Percentiles rank a stretch among this genome's conserved stretches.
phyloP scores from a whole-genome alignment of 2,329 filamentous ascomycete species.

The Clarireedia sp. region DNA sequence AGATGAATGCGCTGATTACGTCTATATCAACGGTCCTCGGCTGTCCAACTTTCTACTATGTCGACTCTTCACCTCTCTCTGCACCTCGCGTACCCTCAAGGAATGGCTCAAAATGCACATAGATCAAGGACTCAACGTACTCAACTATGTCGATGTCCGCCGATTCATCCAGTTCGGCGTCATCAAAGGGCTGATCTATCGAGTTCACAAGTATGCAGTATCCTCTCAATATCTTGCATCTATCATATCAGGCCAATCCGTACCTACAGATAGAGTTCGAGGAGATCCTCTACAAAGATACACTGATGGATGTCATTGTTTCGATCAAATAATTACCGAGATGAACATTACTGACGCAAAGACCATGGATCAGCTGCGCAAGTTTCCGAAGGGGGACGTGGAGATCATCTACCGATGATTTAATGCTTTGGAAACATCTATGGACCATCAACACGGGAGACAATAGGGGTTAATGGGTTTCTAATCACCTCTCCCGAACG shows the following conservation, averaged over 20 bases:
- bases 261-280: slow-evolving; percentile 30
- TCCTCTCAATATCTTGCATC: slow-evolving; percentile 53
- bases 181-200: slow-evolving; percentile 89
- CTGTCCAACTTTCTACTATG: slow-evolving; percentile 60
- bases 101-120: slow-evolving; percentile 78
- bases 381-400: slow-evolving; percentile 36
- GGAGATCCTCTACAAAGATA: slow-evolving; percentile 48
- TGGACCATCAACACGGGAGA: too few relatives aligned
- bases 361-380: slow-evolving; percentile 60
- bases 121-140: slow-evolving; percentile 53
- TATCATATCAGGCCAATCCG: slow-evolving; percentile 15
- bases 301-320: slow-evolving; percentile 65
- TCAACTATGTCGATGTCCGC: slow-evolving; percentile 76
- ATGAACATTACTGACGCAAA: slow-evolving; percentile 61
- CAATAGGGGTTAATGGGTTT: too few relatives aligned
- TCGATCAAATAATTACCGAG: slow-evolving; percentile 78
- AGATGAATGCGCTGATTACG: slow-evolving; percentile 81
- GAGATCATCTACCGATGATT: slow-evolving; percentile 32
- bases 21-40: slow-evolving; percentile 34
- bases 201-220: slow-evolving; percentile 85
- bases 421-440: neutral
- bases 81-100: slow-evolving; percentile 73
- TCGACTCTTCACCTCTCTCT: slow-evolving; percentile 77
- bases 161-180: slow-evolving; percentile 92
- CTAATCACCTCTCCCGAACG: too few relatives aligned